phyloP scores from a whole-genome alignment of 805 yeast genomes.

The Candida broadrunensis region DNA sequence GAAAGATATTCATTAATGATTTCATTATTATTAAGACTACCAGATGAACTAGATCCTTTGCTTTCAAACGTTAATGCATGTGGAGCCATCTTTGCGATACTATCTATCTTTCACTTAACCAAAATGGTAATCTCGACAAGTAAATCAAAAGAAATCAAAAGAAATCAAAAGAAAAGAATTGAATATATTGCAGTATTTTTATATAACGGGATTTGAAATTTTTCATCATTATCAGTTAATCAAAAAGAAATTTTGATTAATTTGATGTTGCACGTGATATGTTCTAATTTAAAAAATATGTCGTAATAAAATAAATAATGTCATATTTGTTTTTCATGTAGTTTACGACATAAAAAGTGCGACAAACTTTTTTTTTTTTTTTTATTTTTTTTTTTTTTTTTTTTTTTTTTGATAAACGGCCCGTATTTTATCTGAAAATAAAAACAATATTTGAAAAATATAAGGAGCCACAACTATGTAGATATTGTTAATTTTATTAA shows the following conservation, averaged over 20 bases:
- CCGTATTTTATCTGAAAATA: too few species aligned
- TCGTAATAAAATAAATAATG: background rate
- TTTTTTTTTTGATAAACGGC: too few species aligned
- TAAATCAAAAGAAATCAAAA: background rate
- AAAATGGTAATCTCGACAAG: too few species aligned
- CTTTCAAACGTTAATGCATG: conserved; percentile 10
- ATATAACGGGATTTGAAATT: background rate
- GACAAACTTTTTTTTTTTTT: too few species aligned
- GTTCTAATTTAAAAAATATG: conserved; percentile 4
- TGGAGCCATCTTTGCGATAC: conserved; percentile 12
- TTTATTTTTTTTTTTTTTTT: too few species aligned
- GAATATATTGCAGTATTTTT: too few species aligned
- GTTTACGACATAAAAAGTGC: background rate
- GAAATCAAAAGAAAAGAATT: background rate
- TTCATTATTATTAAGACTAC: background rate
- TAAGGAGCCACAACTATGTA: too few species aligned
- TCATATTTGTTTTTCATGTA: background rate
- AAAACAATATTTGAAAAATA: too few species aligned
- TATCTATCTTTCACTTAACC: too few species aligned
- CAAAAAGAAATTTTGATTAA: too few species aligned
- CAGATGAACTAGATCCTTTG: background rate
- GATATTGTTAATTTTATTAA: too few species aligned
- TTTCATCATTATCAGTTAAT: background rate
- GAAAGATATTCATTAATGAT: conserved; percentile 3
- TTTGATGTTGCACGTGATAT: conserved; percentile 12